A percentile compares a stretch with the other conserved stretches of the same genome.
These are phyloP conservation scores for Cryptococcus amylolentus DNA, from an alignment of 1,284 basidiomycete genomes.

Conservation along the genomic window DNA sequence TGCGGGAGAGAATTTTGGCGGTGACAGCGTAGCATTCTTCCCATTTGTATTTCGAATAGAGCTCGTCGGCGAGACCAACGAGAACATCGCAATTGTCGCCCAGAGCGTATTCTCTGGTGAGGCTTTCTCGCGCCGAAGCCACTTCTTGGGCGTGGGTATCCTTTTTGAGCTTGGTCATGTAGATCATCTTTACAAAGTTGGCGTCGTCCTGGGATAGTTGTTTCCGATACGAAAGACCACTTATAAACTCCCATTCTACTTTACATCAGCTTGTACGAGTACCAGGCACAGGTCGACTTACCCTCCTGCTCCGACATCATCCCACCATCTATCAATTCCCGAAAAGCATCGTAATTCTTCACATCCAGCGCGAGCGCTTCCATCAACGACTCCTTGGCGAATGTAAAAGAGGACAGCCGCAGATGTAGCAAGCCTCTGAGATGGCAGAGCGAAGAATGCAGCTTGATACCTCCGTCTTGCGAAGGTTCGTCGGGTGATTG, in stretches of 20 bases:
- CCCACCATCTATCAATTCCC: slow-evolving; percentile 81
- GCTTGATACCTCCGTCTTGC: slow-evolving; percentile 84
- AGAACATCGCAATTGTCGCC: slow-evolving; percentile 88
- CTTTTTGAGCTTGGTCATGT: slow-evolving; percentile 82
- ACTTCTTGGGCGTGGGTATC: slow-evolving; percentile 80
- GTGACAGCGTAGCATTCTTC: slow-evolving; percentile 91
- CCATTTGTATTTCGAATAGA: slow-evolving; percentile 85
- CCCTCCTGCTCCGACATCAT: slow-evolving; percentile 93
- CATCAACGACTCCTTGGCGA: slow-evolving; percentile 90
- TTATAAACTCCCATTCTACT: slow-evolving; percentile 92
- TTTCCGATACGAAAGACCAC: slow-evolving; percentile 72
- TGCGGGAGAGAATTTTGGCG: slow-evolving; percentile 70
- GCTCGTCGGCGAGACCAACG: slow-evolving; percentile 83
- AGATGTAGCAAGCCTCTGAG: slow-evolving; percentile 90
- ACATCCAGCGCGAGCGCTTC: slow-evolving; percentile 91
- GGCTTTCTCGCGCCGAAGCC: slow-evolving; percentile 64
- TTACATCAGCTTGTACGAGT: background rate
- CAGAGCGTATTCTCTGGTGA: slow-evolving; percentile 74
- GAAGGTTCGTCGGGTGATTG: slow-evolving; percentile 55
- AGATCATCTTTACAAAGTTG: slow-evolving; percentile 84
- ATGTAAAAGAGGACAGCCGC: slow-evolving; percentile 80
- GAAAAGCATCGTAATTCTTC: slow-evolving; percentile 95
- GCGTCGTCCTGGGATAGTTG: slow-evolving; percentile 77
- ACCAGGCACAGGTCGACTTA: slow-evolving; percentile 41
- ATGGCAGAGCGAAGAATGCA: slow-evolving; percentile 93